Base-by-base conservation (phyloP, 179 eudicot species). In the Corrigiola litoralis region DNA sequence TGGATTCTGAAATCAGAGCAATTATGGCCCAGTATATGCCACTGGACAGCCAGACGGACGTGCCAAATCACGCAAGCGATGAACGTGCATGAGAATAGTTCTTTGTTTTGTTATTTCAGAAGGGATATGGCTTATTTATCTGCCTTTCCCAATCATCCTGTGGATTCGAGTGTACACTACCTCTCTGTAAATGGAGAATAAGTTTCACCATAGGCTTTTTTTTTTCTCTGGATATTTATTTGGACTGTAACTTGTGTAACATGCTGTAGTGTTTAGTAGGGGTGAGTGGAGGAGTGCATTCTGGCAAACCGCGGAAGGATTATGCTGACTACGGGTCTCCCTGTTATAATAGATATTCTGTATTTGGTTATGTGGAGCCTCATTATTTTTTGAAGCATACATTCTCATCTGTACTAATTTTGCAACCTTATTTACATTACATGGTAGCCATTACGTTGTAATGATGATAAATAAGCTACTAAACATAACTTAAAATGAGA, bases 21-120 rank as follows among this genome's bases (percentile, higher is more conserved):
- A 88, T 90, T 50, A 85, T 90, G 97, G 88, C 97, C 27, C 97
- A 88, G 61, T 88, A 88, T 80, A 88, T 90, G 95, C 97, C 97
- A 29, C 73, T 90, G 72, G 97, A 90, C 79, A 85, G 89, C 79
- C 97, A 90, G 74, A 73, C 54, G 9, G 97, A 85, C 66, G 77
- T 85, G 10, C 75, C 69, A 14, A 82, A 84, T 69, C 97, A 90
- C 65, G 72, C 71, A 28, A 76, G 52, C 17, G 92, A 83, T 6
- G 80, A 79, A 48, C 86, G 60, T 18, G 81, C 86, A 31, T 87
- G 78, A 76, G 17, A 44, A 37, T 5, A 18, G 24, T 27, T 11
- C 23, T 3, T 33, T 29, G 31, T 17, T 55, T 32, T 67, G 55
- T 34, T 48, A 57, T 25, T 8, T 54, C 28, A 18, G 53, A 56